Base-by-base conservation (phyloP, 2,329 filamentous ascomycete species). In the Didymellaceae sp. region DNA sequence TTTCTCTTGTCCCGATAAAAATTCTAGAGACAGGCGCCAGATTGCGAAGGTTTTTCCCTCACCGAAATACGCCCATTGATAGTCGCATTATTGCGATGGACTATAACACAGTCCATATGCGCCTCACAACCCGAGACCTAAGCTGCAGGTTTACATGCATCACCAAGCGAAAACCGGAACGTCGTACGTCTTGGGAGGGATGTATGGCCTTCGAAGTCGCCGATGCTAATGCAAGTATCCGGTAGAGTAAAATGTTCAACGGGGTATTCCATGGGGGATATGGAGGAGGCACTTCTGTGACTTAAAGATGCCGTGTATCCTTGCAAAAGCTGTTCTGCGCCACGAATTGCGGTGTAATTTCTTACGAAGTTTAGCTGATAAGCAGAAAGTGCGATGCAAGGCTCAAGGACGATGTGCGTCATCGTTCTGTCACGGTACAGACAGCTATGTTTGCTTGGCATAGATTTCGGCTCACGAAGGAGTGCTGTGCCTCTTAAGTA, bases 81-180 rank as follows among this genome's bases (percentile, higher is more conserved):
- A 14, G 32, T 22, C 26, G 32, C 17, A 20, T 20, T 33, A 11
- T 8, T 33, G 20, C 18, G 4, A 26, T 8, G n/a, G 14, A 14
- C 32, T 52, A 39, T 43, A 52, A 38, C 48, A 52, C 46, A 22
- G 25, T 33, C 5, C 35, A 38, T 46, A 52, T 46, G 42, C 32
- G 43, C 33, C 26, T 18, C n/a, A 17, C 31, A 26, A 17, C 21
- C 16, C 22, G 25, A 11, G 37, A 6, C 32, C 10, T 24, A 28
- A 26, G 14, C 13, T 25, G 13, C 21, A 33, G 4, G 17, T 25
- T 24, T 30, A 37, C n/a, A 39, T 28, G 37, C 25, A 38, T 32
- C 34, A 25, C 6, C 24, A 25, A 31, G 24, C 32, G 8, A 10
- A 37, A 31, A 14, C 17, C 25, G 42, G 16, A 42, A 45, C 48